Evolutionary conservation across 2,329 filamentous ascomycete genomes (phyloP), one percentile per base, ranked within the genome.

Genomic region (Trichoderma lentiforme): DNA sequence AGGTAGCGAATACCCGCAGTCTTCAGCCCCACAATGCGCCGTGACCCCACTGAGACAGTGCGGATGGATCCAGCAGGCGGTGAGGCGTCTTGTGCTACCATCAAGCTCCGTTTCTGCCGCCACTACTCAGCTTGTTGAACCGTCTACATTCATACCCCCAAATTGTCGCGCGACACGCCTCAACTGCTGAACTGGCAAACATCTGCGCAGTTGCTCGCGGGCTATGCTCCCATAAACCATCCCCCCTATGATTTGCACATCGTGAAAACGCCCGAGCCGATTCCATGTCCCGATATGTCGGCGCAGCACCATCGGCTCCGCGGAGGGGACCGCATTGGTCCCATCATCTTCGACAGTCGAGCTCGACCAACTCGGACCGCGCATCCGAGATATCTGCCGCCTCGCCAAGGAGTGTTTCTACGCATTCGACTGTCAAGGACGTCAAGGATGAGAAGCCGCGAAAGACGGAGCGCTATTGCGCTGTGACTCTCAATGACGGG

Each of bases 401-500:
- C 32, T 88, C 86, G 4, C 84, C 85, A 3, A 84, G 85, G 71
- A 87, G 85, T 68, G 77, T 80, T 18, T 88, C 86, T 30, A 86
- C 85, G 74, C 83, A 82, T 74, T 87, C 87, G 18, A 87, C 87
- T 9, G 78, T 81, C 56, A 80, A 76, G 58, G 81, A 82, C 24
- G 77, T 80, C 51, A 79, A 76, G 56, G 81, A 82, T 36, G 78
- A 80, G 65, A 79, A 77, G 73, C 75, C 77, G 34, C 74, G 78
- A 51, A 80, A 79, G 61, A 68, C 80, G 21, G 86, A 88, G 75
- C 83, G 86, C 34, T 82, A 82, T 74, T 89, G 87, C 75, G 86
- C 82, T 57, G 84, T 90, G 70, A 85, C 85, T 9, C 85, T 90
- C 75, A 92, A 95, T 79, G 93, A 97, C 75, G 89, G 88, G 56